Conservation (phyloP, 2,329 filamentous ascomycete genomes). For the Orbilia javanica region DNA sequence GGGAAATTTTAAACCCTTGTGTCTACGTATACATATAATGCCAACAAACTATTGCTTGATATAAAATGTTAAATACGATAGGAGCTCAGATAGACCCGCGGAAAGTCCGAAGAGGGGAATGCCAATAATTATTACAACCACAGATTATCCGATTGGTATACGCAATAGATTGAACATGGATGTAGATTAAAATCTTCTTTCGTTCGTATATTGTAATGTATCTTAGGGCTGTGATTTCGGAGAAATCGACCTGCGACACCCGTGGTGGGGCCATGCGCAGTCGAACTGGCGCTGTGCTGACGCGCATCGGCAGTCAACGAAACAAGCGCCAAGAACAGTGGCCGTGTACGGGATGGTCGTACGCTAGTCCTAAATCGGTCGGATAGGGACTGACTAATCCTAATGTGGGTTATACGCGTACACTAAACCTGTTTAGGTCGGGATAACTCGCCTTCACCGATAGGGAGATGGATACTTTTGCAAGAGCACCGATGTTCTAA, state of each 20-base stretch:
- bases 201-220: neutral
- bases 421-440: conserved; percentile 10
- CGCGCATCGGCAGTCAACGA: neutral
- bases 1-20: too few relatives aligned
- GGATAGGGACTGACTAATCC: too few relatives aligned
- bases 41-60: neutral
- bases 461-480: neutral
- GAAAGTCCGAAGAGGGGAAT: too few relatives aligned
- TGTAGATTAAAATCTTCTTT: neutral
- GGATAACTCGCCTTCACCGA: neutral
- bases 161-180: neutral
- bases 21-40: neutral
- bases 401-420: too few relatives aligned
- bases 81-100: too few relatives aligned
- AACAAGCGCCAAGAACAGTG: conserved; percentile 6
- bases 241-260: neutral
- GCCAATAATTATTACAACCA: too few relatives aligned
- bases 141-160: neutral
- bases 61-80: too few relatives aligned
- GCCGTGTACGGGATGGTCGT: neutral
- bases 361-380: conserved; percentile 8
- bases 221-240: conserved; percentile 1
- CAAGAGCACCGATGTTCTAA: neutral
- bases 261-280: conserved; percentile 17
- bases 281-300: neutral